Evolutionary conservation across 768 basidiomycete genomes (phyloP), one percentile per base, ranked within the genome.

Genomic region (Saitozyma sp.): DNA sequence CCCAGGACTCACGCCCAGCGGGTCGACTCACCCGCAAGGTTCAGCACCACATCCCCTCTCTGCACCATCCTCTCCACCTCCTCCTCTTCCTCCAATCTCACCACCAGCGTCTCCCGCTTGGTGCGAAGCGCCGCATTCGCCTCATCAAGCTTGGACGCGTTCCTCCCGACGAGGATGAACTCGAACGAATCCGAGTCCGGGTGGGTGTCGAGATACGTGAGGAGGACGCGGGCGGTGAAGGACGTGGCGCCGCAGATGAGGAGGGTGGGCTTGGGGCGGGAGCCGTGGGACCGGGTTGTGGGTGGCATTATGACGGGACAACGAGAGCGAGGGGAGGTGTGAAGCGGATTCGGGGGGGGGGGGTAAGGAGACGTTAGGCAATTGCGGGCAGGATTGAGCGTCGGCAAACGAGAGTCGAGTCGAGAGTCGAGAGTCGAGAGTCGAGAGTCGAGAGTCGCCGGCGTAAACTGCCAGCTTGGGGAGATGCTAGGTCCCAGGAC

Each of bases 101-200:
- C 62, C 8, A 63, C 66, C 2, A 63, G 54, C 9, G 69, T 53
- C 57, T 75, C 66, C 40, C 63, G 53, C 41, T 48, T 48, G 49
- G n/a, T 58, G 14, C 61, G 59, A 19, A 76, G 20, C 53, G 59
- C 66, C 6, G 49, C 50, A 50, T 66, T 64, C 8, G 88, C 82
- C 3, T 74, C 79, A 41, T 84, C 80, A 56, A 92, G 83, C 70
- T 88, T 90, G 20, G 82, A 66, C 62, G 82, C 73, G 16, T 89
- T 90, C 56, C 92, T 84, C 11, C 86, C 91, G 17, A 85, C 88
- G 39, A 91, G 76, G 16, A 85, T 86, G 58, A 91, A 84, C 0
- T 85, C 84, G 81, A 92, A 92, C 16, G 72, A 66, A 1, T 75
- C 65, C 4, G 80, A 81, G 56, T 89, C 83, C 0, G 86, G 85